phyloP scores from a whole-genome alignment of 164 flowering plant species.

The Litsea cubeba region DNA sequence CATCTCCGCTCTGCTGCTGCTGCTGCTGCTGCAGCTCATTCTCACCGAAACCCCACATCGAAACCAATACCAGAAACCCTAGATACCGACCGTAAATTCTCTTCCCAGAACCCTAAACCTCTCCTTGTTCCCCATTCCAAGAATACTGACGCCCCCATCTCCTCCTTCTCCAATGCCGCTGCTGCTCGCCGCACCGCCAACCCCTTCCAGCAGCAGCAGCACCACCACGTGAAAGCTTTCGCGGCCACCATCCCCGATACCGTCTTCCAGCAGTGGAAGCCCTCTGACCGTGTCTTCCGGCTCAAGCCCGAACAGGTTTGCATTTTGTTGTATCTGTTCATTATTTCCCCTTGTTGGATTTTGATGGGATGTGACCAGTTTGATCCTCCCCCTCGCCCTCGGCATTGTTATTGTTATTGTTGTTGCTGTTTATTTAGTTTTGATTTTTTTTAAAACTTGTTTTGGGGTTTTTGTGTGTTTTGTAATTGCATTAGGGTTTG shows the following conservation, averaged over 20 bases:
- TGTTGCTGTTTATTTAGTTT: not conserved
- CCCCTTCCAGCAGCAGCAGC: not conserved
- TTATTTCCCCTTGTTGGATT: not conserved
- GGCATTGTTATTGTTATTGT: no score
- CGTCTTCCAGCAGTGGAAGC: slow-evolving; percentile 35
- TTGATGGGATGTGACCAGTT: not conserved
- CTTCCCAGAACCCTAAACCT: slow-evolving; percentile 7
- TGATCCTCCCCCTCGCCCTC: not conserved
- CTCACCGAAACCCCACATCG: slow-evolving; percentile 5
- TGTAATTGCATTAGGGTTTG: no score
- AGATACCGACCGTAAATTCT: slow-evolving; percentile 13
- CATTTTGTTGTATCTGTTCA: not conserved
- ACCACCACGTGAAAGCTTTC: not conserved
- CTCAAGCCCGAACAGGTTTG: slow-evolving; percentile 35
- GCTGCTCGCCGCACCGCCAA: slow-evolving; percentile 17
- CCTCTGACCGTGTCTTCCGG: slow-evolving; percentile 33
- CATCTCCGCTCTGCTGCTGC: slow-evolving; percentile 25
- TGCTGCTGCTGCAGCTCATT: slow-evolving; percentile 7
- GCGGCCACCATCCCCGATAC: slow-evolving; percentile 22
- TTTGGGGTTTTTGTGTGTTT: not conserved
- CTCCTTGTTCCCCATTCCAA: slow-evolving; percentile 5
- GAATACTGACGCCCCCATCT: not conserved
- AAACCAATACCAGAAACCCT: slow-evolving; percentile 6
- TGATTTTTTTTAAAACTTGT: no score
- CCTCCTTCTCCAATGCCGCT: slow-evolving; percentile 14